phyloP scores from a whole-genome alignment of 192 early-diverging fungal genomes.

The Podila clonocystis region DNA sequence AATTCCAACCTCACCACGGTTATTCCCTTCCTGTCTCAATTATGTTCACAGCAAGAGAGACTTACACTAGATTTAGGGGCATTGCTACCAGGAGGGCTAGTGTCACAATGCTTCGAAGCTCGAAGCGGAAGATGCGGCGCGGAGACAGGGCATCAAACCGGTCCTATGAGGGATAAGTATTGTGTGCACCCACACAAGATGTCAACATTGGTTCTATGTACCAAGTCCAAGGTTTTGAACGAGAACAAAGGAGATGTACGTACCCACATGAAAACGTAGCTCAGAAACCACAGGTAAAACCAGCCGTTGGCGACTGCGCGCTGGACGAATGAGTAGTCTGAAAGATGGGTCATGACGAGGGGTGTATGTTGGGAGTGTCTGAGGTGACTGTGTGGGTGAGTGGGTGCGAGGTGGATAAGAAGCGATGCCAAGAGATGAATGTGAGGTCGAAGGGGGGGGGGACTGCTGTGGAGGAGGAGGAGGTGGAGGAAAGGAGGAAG shows the following conservation, averaged over 20 bases:
- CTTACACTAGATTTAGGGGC: background rate
- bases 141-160: background rate
- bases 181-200: background rate
- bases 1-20: too few relatives aligned
- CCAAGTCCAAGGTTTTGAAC: too few relatives aligned
- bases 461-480: background rate
- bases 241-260: background rate
- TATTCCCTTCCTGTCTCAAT: too few relatives aligned
- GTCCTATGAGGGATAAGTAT: background rate
- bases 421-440: background rate
- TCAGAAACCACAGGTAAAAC: slow-evolving; percentile 1
- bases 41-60: background rate
- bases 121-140: background rate
- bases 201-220: too few relatives aligned
- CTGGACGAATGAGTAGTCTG: slow-evolving; percentile 1
- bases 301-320: background rate
- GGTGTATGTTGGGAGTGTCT: background rate
- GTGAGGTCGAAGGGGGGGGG: background rate
- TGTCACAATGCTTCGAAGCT: slow-evolving; percentile 3
- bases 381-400: background rate
- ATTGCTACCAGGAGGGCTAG: background rate
- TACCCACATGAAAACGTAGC: background rate
- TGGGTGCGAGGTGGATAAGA: background rate
- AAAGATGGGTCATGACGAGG: slow-evolving; percentile 4
- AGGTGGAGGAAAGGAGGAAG: background rate